Conservation (phyloP, 2,329 filamentous ascomycete genomes). For the Neopestalotiopsis sp. region DNA sequence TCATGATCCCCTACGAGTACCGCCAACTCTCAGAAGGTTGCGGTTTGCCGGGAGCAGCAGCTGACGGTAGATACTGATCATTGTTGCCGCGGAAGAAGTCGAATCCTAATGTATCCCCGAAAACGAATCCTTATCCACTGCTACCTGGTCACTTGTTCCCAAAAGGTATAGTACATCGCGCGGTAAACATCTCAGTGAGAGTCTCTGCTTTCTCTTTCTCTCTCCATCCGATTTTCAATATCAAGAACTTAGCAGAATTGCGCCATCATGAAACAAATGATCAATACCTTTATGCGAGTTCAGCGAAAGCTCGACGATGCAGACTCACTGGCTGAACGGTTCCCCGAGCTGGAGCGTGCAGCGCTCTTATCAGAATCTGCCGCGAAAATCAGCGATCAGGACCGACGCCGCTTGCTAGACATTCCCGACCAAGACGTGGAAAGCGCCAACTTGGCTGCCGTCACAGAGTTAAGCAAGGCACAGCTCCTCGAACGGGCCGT, state of each 20-base stretch:
- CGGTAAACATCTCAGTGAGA: no score
- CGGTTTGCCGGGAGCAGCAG: no score
- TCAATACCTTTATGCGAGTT: constrained; percentile 9
- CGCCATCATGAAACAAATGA: neutral
- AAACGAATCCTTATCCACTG: no score
- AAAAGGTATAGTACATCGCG: no score
- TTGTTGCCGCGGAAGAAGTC: no score
- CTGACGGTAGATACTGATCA: no score
- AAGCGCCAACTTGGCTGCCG: neutral
- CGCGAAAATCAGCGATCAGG: neutral
- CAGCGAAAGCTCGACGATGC: neutral
- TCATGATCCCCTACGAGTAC: no score
- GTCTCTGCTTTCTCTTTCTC: no score
- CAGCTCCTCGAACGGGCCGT: neutral
- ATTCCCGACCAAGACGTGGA: neutral
- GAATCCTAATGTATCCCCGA: no score
- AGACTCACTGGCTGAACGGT: neutral
- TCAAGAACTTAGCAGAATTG: neutral
- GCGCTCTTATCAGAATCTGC: neutral
- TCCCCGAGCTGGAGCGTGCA: neutral
- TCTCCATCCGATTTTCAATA: no score
- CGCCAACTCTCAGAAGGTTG: no score
- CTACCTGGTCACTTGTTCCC: no score
- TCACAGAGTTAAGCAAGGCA: neutral
- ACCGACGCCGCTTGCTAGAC: neutral